Evolutionary conservation across 768 basidiomycete species (phyloP).

Genomic region (Boletus sp.): DNA sequence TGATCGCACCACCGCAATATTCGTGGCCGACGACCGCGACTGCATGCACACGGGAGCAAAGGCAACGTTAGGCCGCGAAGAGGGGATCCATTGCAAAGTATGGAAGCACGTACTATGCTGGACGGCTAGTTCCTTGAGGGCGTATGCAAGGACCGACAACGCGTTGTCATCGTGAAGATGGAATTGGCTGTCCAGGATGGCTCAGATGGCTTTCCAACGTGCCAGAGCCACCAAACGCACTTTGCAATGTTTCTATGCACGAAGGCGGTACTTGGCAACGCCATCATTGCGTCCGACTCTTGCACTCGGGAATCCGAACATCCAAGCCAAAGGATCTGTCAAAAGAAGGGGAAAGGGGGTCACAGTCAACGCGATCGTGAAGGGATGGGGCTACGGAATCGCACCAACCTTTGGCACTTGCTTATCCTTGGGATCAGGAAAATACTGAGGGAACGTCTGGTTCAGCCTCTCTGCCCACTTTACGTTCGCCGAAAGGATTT

Average conservation of each 20-base stretch:
- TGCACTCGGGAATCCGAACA: slow-evolving; percentile 87
- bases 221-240: background rate
- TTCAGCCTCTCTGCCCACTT: slow-evolving; percentile 23
- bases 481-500: slow-evolving; percentile 3
- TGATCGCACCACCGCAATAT: slow-evolving; percentile 72
- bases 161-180: slow-evolving; percentile 66
- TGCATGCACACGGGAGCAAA: slow-evolving; percentile 27
- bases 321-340: slow-evolving; percentile 73
- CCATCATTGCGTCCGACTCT: slow-evolving; percentile 67
- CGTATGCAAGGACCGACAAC: slow-evolving; percentile 70
- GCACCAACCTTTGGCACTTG: slow-evolving; percentile 24
- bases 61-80: background rate
- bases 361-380: background rate
- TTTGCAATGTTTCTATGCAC: slow-evolving; percentile 88
- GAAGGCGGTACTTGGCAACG: slow-evolving; percentile 78
- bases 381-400: background rate
- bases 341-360: too few relatives aligned
- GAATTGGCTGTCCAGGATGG: slow-evolving; percentile 55
- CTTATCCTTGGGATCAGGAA: slow-evolving; percentile 4
- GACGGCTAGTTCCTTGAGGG: slow-evolving; percentile 62
- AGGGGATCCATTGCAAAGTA: background rate
- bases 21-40: slow-evolving; percentile 83
- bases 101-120: slow-evolving; percentile 59
- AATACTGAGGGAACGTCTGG: slow-evolving; percentile 23
- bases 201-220: background rate